Conservation (phyloP, 1,284 basidiomycete genomes). For the Golubevia pallescens region DNA sequence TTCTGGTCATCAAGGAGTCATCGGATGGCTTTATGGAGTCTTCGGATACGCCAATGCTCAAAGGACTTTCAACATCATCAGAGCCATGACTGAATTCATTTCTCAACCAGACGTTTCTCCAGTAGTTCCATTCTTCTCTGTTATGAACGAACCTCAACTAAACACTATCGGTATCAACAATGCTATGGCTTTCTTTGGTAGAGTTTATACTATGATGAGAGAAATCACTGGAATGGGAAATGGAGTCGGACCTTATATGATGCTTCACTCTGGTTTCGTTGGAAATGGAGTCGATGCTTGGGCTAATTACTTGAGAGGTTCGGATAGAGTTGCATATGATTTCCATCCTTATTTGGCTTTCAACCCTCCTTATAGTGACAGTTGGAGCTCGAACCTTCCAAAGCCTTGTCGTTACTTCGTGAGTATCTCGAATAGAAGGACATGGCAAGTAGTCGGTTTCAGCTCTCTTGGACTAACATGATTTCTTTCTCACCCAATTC, state of each 20-base stretch:
- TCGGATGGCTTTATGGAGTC: conserved; percentile 12
- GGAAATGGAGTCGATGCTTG: conserved; percentile 16
- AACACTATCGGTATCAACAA: conserved; percentile 7
- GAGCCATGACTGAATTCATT: conserved; percentile 16
- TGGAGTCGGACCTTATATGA: conserved; percentile 15
- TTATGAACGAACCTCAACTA: conserved; percentile 21
- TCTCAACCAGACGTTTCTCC: conserved; percentile 15
- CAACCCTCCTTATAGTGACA: conserved; percentile 1
- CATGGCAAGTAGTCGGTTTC: too few relatives aligned
- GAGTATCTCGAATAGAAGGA: too few relatives aligned
- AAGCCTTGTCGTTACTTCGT: too few relatives aligned
- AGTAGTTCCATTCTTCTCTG: conserved; percentile 13
- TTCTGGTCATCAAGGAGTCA: conserved; percentile 8
- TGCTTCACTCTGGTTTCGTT: conserved; percentile 17
- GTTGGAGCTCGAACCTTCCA: too few relatives aligned
- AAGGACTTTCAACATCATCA: conserved; percentile 13
- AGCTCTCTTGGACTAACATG: too few relatives aligned
- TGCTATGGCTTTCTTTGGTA: conserved; percentile 26
- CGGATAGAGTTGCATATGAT: conserved; percentile 24
- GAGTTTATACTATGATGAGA: conserved; percentile 27
- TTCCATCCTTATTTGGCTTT: conserved; percentile 17
- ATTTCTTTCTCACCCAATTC: too few relatives aligned
- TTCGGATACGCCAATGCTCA: conserved; percentile 16
- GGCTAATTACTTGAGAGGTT: conserved; percentile 31
- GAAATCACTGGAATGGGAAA: conserved; percentile 26